Evolutionary conservation across 176 grass and related monocot genomes (phyloP), one percentile per base, ranked within the genome.

Genomic region (Hyparrhenia diplandra): DNA sequence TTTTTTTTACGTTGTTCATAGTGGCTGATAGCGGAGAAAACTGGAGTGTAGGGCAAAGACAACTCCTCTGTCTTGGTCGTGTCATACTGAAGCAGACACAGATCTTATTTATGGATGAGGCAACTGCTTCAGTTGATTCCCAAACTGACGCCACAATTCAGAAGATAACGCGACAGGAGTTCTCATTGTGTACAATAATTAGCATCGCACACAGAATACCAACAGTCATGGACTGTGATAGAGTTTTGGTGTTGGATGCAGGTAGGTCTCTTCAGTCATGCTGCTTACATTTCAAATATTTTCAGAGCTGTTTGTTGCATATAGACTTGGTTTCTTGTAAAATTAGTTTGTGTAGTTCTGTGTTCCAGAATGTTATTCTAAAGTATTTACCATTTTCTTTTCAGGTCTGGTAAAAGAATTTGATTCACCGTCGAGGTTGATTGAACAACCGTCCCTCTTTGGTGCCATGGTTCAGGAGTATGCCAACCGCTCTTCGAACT

Each of bases 161-260:
- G 79, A 92, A 80, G 74, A 93, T 98, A 37, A 98, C 90, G 2
- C 75, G 95, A 73, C 88, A 95, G 76, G 90, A 98, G 29, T 98
- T 98, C 5, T 73, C 86, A 0, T 52, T 88, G 4, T 93, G 95
- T 78, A 98, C 95, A 46, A 98, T 98, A 78, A 98, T 98, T 52
- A 98, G 90, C 78, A 98, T 98, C 67, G 92, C 95, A 9, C 92
- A 98, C 87, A 86, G 95, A 80, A 93, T 98, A 89, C 95, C 95
- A 31, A 95, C 95, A 61, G 95, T 98, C 78, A 95, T 98, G 95
- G 95, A 98, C 54, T 98, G 95, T 24, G 30, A 95, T 23, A 71
- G 90, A 72, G 95, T 98, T 72, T 77, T 98, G 83, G 95, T 98
- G 21, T 60, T 98, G 43, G 92, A 98, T 79, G 88, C 90, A 72